Evolutionary conservation across 257 asterid species (phyloP), one percentile per base, ranked within the genome.

Genomic region (Gentiana dahurica): DNA sequence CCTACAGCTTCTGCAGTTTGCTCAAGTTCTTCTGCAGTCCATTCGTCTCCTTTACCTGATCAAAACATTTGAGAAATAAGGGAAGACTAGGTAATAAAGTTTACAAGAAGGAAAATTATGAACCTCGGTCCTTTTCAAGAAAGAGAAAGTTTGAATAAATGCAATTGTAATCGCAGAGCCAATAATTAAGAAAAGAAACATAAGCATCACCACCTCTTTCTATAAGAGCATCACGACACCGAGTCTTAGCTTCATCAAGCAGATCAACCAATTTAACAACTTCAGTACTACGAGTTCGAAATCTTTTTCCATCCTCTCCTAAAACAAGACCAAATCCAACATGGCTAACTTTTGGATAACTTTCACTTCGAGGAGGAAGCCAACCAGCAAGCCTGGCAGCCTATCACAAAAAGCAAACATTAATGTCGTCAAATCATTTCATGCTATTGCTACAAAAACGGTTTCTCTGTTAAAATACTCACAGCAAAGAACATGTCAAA

Each of bases 1-100:
- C 98, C 98, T 55, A 92, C 77, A 33, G 97, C 98, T 74, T 92
- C 98, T 41, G 97, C 95, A 75, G 86, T 88, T 71, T 75, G 57
- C 50, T 92, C 95, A 13, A 92, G 93, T 83, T 88, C 98, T 73
- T 85, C 95, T 24, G 60, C 80, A 8, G 97, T 81, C 95, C 92
- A 88, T 34, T 81, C 85, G 52, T 65, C 66, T 58, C 66, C 85
- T 74, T 83, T 88, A 58, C 95, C 98, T 92, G 80, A 59, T 54
- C 59, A 71, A 53, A 10, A 69, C 59, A 65, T 60, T 62, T 34
- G 24, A 68, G 35, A 13, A 5, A 24, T 24, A 15, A 46, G 8
- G n/a, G 36, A 39, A 10, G 24, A 61, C 3, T 8, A 13, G 11
- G 44, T 15, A 5, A 5, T 5, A 41, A 41, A 41, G 6, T 5